Percentiles rank a stretch among this genome's conserved stretches.
These are phyloP conservation scores for Metschnikowia proteae DNA, from an alignment of 805 yeast species.

Conservation along the genomic window DNA sequence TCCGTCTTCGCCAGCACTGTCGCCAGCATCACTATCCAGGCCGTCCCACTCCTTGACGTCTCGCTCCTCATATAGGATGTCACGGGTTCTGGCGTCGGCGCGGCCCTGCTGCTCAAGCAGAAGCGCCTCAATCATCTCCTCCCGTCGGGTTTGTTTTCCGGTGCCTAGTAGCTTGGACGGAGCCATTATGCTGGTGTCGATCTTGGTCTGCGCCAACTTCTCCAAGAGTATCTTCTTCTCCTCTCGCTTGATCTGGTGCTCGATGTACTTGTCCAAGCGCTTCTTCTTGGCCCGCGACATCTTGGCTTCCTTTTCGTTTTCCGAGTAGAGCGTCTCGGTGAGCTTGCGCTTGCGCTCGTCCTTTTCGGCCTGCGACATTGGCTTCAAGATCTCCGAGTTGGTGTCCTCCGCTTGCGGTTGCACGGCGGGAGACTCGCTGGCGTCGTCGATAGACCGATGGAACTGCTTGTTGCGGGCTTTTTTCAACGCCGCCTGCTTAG, in stretches of 20 bases:
- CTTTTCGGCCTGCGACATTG: slow-evolving; percentile 62
- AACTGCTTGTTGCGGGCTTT: slow-evolving; percentile 69
- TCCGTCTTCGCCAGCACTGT: not conserved
- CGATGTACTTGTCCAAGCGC: slow-evolving; percentile 86
- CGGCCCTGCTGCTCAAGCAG: slow-evolving; percentile 69
- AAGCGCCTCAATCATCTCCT: slow-evolving; percentile 71
- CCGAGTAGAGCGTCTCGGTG: slow-evolving; percentile 52
- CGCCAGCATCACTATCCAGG: not conserved
- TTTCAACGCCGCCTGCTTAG: slow-evolving; percentile 69
- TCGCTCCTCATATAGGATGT: slow-evolving; percentile 66
- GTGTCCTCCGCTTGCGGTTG: slow-evolving; percentile 35
- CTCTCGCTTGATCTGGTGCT: slow-evolving; percentile 83
- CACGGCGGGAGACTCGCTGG: slow-evolving; percentile 6
- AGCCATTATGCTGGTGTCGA: slow-evolving; percentile 67
- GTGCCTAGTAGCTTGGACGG: slow-evolving; percentile 78
- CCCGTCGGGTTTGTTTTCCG: slow-evolving; percentile 64
- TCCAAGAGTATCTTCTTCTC: slow-evolving; percentile 76
- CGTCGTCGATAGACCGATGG: slow-evolving; percentile 34
- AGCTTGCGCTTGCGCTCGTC: slow-evolving; percentile 61
- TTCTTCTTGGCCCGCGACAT: slow-evolving; percentile 67
- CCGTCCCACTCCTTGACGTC: slow-evolving; percentile 58
- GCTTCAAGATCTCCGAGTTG: slow-evolving; percentile 59
- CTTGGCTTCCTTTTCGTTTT: slow-evolving; percentile 58
- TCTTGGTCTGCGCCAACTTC: slow-evolving; percentile 61
- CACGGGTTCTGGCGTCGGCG: slow-evolving; percentile 56